Conservation (phyloP, 371 early-diverging fungal species). For the Phascolomyces articulosus region DNA sequence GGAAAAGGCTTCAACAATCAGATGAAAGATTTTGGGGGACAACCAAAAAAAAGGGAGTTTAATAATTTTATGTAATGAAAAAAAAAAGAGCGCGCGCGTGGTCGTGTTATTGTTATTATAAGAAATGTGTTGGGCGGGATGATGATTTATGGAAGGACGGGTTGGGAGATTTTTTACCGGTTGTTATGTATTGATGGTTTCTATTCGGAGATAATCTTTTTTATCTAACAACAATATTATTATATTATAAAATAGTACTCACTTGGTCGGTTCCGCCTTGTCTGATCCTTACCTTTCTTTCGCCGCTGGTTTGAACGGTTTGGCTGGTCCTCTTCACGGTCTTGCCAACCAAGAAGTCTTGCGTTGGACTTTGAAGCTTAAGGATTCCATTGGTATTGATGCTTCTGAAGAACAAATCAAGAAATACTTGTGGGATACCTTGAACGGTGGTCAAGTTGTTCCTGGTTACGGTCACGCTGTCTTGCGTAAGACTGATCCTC, state of each 20-base stretch:
- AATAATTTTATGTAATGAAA: no score
- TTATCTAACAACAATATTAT: background rate
- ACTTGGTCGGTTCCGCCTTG: slow-evolving; percentile 96
- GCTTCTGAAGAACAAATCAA: slow-evolving; percentile 93
- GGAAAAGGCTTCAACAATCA: no score
- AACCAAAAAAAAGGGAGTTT: background rate
- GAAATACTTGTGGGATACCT: slow-evolving; percentile 95
- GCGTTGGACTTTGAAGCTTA: slow-evolving; percentile 95
- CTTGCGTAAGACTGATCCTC: slow-evolving; percentile 94
- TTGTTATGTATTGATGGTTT: background rate
- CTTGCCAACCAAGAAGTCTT: slow-evolving; percentile 99
- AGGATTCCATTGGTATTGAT: slow-evolving; percentile 81
- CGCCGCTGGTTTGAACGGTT: slow-evolving; percentile 96
- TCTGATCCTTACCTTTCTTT: slow-evolving; percentile 98
- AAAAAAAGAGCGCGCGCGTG: no score
- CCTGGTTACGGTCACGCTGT: slow-evolving; percentile 99
- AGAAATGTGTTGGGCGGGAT: no score
- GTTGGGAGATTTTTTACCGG: no score
- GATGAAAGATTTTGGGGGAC: no score
- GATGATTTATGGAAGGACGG: no score
- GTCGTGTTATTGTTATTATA: no score
- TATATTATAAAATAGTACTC: slow-evolving; percentile 53
- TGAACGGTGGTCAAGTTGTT: slow-evolving; percentile 95
- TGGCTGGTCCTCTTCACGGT: slow-evolving; percentile 99
- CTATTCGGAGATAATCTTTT: background rate